Conservation (phyloP, 2,329 filamentous ascomycete genomes). For the Pseudonectria buxi region DNA sequence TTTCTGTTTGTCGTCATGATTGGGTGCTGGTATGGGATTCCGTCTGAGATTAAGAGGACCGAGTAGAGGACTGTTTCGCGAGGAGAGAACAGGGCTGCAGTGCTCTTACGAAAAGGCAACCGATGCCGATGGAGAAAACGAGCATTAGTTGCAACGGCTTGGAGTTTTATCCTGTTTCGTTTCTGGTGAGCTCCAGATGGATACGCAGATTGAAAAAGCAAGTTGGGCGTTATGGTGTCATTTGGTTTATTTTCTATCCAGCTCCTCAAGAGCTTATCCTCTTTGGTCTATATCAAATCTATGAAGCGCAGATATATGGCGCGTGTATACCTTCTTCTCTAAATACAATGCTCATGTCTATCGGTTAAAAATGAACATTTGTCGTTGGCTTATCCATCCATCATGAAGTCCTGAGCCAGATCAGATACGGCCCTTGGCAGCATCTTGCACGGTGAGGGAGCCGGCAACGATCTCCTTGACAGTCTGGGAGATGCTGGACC, state of each 20-base stretch:
- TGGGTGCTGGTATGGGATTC: slow-evolving; percentile 56
- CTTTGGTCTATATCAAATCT: slow-evolving; percentile 9
- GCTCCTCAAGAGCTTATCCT: slow-evolving; percentile 2
- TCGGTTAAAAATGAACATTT: slow-evolving; percentile 2
- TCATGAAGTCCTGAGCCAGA: not conserved
- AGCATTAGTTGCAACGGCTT: not conserved
- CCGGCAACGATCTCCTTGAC: slow-evolving; percentile 73
- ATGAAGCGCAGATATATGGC: slow-evolving; percentile 3
- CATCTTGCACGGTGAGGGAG: slow-evolving; percentile 61
- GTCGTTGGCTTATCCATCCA: not conserved
- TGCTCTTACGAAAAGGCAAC: not conserved
- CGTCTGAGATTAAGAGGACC: slow-evolving; percentile 49
- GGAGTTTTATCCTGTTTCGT: no score
- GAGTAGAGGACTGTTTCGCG: slow-evolving; percentile 37
- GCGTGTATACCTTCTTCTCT: slow-evolving; percentile 9
- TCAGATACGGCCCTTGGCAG: slow-evolving; percentile 47
- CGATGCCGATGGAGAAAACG: not conserved
- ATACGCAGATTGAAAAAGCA: no score
- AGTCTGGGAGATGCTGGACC: slow-evolving; percentile 68
- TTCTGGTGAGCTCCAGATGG: no score
- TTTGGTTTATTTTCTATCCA: no score
- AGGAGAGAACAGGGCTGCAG: not conserved
- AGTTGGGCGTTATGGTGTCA: no score
- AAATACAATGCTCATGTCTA: slow-evolving; percentile 5
- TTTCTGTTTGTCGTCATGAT: slow-evolving; percentile 59